Evolutionary conservation across 257 asterid species (phyloP).

Genomic region (Echium plantagineum): DNA sequence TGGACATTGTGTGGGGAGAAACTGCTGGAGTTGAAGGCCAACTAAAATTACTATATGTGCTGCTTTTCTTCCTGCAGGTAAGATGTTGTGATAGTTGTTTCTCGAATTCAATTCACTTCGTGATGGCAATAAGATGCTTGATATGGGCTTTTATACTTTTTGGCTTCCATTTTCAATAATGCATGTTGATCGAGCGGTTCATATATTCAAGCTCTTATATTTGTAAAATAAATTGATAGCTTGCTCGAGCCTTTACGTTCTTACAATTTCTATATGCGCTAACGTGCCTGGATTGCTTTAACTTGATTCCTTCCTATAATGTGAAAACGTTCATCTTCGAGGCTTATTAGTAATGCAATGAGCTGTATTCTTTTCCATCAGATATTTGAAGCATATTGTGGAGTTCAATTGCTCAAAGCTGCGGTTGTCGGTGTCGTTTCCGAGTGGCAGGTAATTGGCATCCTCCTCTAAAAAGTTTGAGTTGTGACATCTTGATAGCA

Average conservation of each 20-base stretch:
- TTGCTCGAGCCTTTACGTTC: no score
- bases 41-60: constrained; percentile 55
- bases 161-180: no score
- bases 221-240: no score
- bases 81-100: background rate
- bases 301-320: background rate
- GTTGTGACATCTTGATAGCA: no score
- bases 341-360: constrained; percentile 1
- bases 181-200: no score
- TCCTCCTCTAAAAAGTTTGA: background rate
- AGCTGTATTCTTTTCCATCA: constrained; percentile 20
- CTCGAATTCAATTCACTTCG: background rate
- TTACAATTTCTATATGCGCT: no score
- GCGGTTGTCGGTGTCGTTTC: constrained; percentile 54
- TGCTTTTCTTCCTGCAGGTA: constrained; percentile 80
- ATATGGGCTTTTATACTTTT: background rate
- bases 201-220: no score
- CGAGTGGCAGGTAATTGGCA: constrained; percentile 75
- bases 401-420: constrained; percentile 70
- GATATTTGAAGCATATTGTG: constrained; percentile 92
- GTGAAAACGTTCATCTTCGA: constrained; percentile 2
- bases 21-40: constrained; percentile 97
- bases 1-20: constrained; percentile 99
- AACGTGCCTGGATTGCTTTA: background rate
- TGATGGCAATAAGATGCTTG: background rate